phyloP scores from a whole-genome alignment of 2,329 filamentous ascomycete genomes.

The Ramularia endophylla region DNA sequence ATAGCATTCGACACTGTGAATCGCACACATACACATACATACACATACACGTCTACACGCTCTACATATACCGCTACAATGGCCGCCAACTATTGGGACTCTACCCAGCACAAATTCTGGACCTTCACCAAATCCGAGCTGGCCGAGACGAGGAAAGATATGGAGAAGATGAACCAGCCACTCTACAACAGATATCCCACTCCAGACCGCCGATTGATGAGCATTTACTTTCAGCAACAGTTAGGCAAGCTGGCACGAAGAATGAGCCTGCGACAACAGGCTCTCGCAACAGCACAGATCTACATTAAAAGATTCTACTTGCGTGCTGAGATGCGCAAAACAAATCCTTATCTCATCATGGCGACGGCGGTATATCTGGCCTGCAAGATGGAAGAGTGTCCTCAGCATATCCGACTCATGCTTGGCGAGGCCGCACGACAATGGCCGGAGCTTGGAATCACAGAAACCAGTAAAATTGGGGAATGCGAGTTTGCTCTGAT shows the following conservation, averaged over 20 bases:
- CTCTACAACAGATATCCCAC: constrained; percentile 74
- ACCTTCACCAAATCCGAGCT: constrained; percentile 81
- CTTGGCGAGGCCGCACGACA: constrained; percentile 78
- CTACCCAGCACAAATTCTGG: constrained; percentile 86
- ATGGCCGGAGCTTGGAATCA: constrained; percentile 72
- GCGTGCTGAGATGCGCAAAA: constrained; percentile 82
- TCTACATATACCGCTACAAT: constrained; percentile 47
- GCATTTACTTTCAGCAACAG: constrained; percentile 89
- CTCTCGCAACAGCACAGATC: constrained; percentile 86
- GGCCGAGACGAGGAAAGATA: constrained; percentile 64
- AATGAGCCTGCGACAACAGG: constrained; percentile 80
- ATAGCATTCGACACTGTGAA: too few species aligned
- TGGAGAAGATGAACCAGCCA: constrained; percentile 65
- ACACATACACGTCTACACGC: too few species aligned
- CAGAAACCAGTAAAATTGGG: constrained; percentile 77
- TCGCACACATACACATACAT: too few species aligned
- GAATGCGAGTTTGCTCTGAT: constrained; percentile 94
- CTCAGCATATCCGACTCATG: constrained; percentile 90
- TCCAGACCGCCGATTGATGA: constrained; percentile 73
- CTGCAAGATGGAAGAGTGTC: constrained; percentile 96
- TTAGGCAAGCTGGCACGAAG: constrained; percentile 78
- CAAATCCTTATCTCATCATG: constrained; percentile 87
- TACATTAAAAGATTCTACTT: constrained; percentile 94
- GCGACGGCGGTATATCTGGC: constrained; percentile 93
- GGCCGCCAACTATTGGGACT: constrained; percentile 97